Percentiles rank a stretch among this genome's conserved stretches.
Evolutionary conservation across 2,329 filamentous ascomycete genomes (phyloP).

Genomic region (Paramyrothecium roridum): DNA sequence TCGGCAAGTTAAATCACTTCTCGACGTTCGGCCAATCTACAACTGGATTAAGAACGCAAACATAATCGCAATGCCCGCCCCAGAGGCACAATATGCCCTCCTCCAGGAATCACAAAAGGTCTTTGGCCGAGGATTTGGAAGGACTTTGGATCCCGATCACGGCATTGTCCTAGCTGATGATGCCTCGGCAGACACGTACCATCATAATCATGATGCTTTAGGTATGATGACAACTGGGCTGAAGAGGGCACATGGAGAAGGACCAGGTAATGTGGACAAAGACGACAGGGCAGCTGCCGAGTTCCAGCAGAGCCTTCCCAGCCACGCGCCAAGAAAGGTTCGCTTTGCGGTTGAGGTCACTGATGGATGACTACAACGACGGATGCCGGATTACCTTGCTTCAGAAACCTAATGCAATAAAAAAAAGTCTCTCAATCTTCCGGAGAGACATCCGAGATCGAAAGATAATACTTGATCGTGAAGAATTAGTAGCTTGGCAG

Average conservation of each 20-base stretch:
- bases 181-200: not conserved
- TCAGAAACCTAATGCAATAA: not conserved
- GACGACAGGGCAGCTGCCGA: not conserved
- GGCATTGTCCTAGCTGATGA: constrained; percentile 32
- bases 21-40: constrained; percentile 56
- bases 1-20: constrained; percentile 49
- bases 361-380: constrained; percentile 9
- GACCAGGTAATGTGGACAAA: constrained; percentile 3
- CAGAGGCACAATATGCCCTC: constrained; percentile 41
- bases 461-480: not conserved
- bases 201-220: not conserved
- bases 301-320: constrained; percentile 7
- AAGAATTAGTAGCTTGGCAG: not conserved
- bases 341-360: constrained; percentile 22
- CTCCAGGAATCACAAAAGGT: constrained; percentile 43
- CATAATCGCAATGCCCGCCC: constrained; percentile 33
- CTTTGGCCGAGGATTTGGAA: constrained; percentile 49
- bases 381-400: not conserved
- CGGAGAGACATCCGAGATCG: not conserved
- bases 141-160: constrained; percentile 39
- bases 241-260: constrained; percentile 19
- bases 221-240: constrained; percentile 7
- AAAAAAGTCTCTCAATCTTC: not conserved
- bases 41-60: constrained; percentile 55
- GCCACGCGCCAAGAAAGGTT: constrained; percentile 26